Percentiles rank a stretch among this genome's conserved stretches.
These are phyloP conservation scores for Protoeuglena noctilucae DNA, from an alignment of 139 green algal genomes.

Conservation along the genomic window DNA sequence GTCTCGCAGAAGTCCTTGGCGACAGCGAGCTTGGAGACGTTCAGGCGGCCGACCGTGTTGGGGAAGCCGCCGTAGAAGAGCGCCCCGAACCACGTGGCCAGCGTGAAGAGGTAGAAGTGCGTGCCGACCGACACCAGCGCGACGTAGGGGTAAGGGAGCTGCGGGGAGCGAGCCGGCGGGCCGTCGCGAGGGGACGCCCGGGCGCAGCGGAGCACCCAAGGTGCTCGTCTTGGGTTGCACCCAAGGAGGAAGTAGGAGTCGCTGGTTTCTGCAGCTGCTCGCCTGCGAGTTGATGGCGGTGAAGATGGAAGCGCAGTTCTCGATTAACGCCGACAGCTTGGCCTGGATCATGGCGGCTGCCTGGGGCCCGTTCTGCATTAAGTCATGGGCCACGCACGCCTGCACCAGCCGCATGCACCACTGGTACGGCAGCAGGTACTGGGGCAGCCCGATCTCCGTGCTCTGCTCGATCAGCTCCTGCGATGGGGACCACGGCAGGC, in stretches of 20 bases:
- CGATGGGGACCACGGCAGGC: no score
- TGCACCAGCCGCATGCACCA: background rate
- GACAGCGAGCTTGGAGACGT: no score
- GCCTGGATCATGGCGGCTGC: background rate
- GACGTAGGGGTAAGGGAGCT: slow-evolving; percentile 8
- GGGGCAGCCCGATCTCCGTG: background rate
- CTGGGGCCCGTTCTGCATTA: background rate
- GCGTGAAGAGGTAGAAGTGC: slow-evolving; percentile 15
- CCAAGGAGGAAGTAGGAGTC: no score
- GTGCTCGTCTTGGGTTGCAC: no score
- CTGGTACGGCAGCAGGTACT: background rate
- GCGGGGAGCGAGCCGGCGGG: background rate
- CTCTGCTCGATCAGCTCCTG: background rate
- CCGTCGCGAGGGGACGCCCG: no score
- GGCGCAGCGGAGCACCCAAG: no score
- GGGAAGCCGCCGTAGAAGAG: slow-evolving; percentile 14
- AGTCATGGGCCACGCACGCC: background rate
- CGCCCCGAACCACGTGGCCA: slow-evolving; percentile 12
- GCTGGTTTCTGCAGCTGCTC: no score
- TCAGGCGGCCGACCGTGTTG: no score
- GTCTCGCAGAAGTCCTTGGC: no score
- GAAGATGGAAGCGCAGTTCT: slow-evolving; percentile 14
- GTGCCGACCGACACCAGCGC: slow-evolving; percentile 15
- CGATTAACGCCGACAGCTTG: slow-evolving; percentile 12
- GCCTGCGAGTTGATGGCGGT: slow-evolving; percentile 15